Conservation (phyloP, 805 yeast genomes). For the Nakazawaea ishiwadae region DNA sequence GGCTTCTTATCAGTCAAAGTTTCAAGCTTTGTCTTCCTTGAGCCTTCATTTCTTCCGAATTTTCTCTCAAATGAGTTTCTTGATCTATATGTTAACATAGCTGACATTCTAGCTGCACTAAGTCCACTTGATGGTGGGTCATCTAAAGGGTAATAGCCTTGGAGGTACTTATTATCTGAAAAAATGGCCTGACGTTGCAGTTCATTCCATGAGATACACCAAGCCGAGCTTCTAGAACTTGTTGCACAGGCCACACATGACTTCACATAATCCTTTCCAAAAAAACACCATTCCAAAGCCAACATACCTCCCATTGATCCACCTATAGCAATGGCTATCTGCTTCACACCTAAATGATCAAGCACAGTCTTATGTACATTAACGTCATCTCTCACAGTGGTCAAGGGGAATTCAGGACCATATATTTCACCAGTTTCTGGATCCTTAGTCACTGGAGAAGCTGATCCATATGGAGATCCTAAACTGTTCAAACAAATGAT, state of each 20-base stretch:
- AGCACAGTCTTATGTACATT: conserved; percentile 70
- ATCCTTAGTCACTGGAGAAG: conserved; percentile 83
- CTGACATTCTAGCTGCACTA: conserved; percentile 97
- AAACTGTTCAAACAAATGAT: conserved; percentile 87
- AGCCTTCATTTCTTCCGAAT: conserved; percentile 69
- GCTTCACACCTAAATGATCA: conserved; percentile 68
- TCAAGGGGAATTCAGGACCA: conserved; percentile 94
- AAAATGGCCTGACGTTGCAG: conserved; percentile 96
- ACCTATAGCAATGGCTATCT: conserved; percentile 83
- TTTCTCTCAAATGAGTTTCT: conserved; percentile 87
- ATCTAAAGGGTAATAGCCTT: conserved; percentile 77
- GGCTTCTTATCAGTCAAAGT: conserved; percentile 3
- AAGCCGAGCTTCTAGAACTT: conserved; percentile 90
- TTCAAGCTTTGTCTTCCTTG: conserved; percentile 25
- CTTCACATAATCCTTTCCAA: conserved; percentile 61
- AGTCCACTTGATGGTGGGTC: conserved; percentile 84
- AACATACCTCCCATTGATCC: conserved; percentile 99
- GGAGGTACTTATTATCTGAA: conserved; percentile 89
- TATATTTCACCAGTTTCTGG: conserved; percentile 70
- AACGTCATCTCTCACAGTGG: conserved; percentile 92
- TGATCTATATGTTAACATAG: conserved; percentile 86
- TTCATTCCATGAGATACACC: conserved; percentile 99
- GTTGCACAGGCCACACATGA: conserved; percentile 84
- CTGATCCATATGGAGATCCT: conserved; percentile 95
- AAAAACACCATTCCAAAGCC: conserved; percentile 82